Base-by-base conservation (phyloP, 208 protist genomes). In the Wallacemonas sp. region DNA sequence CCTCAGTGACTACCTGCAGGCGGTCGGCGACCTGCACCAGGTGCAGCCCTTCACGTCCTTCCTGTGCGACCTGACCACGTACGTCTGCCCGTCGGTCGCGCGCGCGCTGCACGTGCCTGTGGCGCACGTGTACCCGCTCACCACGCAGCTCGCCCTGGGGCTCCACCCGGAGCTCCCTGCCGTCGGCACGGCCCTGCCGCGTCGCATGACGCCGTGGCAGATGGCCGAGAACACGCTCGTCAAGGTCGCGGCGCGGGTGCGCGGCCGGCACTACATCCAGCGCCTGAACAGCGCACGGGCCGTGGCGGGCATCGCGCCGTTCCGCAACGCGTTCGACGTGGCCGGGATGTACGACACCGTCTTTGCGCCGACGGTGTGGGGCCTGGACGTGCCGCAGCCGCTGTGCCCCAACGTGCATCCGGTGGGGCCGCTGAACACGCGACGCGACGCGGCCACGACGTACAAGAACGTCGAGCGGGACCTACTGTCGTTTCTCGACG, bases 331-430 rank as follows among this genome's bases (percentile, higher is more conserved):
- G 5, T 77, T 72, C 61, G 82, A 84, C 22, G 39, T 76, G 11
- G 72, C 69, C 2, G 82, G 77, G 4, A 71, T 74, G 68, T 79
- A 84, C 65, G 77, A 72, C 41, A 76, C 72, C 1, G 48, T 84
- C 44, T 52, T 87, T 22, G 45, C 61, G 2, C 67, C 74, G 18
- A 75, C 71, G 26, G 25, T 82, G 66, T 87, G 77, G 82, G 82
- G 82, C 1, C 65, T 81, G 11, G 75, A 82, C 64, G 73, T 82
- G 18, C 66, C 82, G 45, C 82, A 82, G 61, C 77, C 75, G 31
- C 61, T 87, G 12, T 84, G 82, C 36, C 69, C 77, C 10, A 87
- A 87, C 38, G 74, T 87, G 23, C 75, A 82, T 52, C 72, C 78
- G 3, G 61, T 87, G 2, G 82, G 82, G 5, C 61, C 68, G 33